phyloP scores from a whole-genome alignment of 257 asterid genomes.

The Nicotiana knightiana region DNA sequence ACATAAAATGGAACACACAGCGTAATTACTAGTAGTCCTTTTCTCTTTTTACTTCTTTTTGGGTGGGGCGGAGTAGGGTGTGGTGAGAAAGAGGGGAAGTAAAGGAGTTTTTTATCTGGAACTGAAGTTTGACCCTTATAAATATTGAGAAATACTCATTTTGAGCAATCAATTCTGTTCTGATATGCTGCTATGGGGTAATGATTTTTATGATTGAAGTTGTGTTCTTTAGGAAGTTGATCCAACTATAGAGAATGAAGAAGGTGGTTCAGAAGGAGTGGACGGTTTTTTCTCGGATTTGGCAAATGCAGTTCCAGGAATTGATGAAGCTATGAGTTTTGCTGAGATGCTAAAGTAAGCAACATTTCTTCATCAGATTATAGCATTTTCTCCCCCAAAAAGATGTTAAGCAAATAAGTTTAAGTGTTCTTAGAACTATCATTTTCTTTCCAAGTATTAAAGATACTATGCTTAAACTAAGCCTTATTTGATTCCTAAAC shows the following conservation, averaged over 20 bases:
- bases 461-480: too few relatives aligned
- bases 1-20: too few relatives aligned
- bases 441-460: too few relatives aligned
- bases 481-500: too few relatives aligned
- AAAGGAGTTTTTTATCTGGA: not conserved
- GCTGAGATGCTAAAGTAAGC: conserved; percentile 97
- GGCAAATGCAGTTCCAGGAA: conserved; percentile 93
- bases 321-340: conserved; percentile 98
- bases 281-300: conserved; percentile 88
- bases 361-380: not conserved
- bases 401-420: not conserved
- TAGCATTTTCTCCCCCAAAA: not conserved
- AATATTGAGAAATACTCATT: not conserved
- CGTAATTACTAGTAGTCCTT: too few relatives aligned
- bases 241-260: conserved; percentile 85
- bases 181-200: conserved; percentile 1
- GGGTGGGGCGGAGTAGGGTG: not conserved
- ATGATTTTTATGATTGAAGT: conserved; percentile 7
- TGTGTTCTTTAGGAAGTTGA: conserved; percentile 69
- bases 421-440: too few relatives aligned
- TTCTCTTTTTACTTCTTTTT: too few relatives aligned
- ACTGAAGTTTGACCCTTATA: not conserved
- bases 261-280: conserved; percentile 48
- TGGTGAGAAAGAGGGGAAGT: not conserved
- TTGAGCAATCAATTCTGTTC: not conserved